A percentile compares a stretch with the other conserved stretches of the same genome.
These are phyloP conservation scores for Trametes sp. DNA, from an alignment of 1,284 basidiomycete species.

Conservation along the genomic window DNA sequence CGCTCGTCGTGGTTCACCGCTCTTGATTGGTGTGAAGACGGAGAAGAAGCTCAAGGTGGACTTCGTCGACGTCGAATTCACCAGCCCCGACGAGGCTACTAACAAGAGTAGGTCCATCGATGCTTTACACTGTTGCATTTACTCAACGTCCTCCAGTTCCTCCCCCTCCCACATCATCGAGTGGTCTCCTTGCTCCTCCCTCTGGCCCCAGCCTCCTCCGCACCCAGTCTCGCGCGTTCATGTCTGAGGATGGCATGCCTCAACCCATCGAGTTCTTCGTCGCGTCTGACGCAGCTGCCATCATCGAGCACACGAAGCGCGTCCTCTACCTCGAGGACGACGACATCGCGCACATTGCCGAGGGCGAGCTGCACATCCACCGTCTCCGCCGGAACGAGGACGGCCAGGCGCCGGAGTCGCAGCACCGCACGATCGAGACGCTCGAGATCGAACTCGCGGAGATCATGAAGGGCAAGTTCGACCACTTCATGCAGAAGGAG, in stretches of 20 bases:
- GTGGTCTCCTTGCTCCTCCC: slow-evolving; percentile 81
- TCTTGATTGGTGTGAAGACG: slow-evolving; percentile 98
- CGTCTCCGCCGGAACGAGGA: slow-evolving; percentile 91
- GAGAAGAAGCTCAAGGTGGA: slow-evolving; percentile 99
- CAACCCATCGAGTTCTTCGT: slow-evolving; percentile 99
- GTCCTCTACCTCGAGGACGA: slow-evolving; percentile 99
- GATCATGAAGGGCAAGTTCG: slow-evolving; percentile 99
- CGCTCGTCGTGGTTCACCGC: slow-evolving; percentile 95
- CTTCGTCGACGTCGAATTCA: slow-evolving; percentile 98
- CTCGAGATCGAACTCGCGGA: slow-evolving; percentile 99
- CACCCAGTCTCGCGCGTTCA: slow-evolving; percentile 97
- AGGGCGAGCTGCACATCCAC: slow-evolving; percentile 99
- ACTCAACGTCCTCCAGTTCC: slow-evolving; percentile 42
- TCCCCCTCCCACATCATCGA: slow-evolving; percentile 54
- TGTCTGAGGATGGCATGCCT: slow-evolving; percentile 97
- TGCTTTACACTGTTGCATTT: background rate
- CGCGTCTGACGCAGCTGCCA: slow-evolving; percentile 95
- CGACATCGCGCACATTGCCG: slow-evolving; percentile 97
- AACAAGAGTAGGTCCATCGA: slow-evolving; percentile 60
- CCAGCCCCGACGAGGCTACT: slow-evolving; percentile 69
- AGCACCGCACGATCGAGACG: slow-evolving; percentile 97
- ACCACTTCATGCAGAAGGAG: slow-evolving; percentile 99
- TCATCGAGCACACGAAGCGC: slow-evolving; percentile 99
- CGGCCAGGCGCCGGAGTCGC: slow-evolving; percentile 66
- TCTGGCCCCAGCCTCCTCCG: slow-evolving; percentile 87